A percentile compares a stretch with the other conserved stretches of the same genome.
These are phyloP conservation scores for Chenopodium berlandieri DNA, from an alignment of 148 eudicot species.

Conservation along the genomic window DNA sequence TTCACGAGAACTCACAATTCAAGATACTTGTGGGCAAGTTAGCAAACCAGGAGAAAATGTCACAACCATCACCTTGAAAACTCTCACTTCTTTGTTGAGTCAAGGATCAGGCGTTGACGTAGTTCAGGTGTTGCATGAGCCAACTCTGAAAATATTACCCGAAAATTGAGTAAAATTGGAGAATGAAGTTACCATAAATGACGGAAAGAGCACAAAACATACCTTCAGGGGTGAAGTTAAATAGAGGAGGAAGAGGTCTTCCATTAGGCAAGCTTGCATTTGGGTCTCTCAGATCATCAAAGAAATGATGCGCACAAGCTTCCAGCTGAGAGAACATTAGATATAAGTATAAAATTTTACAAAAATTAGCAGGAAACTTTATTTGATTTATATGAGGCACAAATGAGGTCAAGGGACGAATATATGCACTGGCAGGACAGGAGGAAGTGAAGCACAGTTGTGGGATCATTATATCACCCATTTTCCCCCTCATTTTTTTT, in stretches of 20 bases:
- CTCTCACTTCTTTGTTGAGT: conserved; percentile 44
- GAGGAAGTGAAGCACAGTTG: too few species aligned
- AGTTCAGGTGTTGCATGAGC: conserved; percentile 63
- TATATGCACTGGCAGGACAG: too few species aligned
- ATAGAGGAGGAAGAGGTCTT: conserved; percentile 70
- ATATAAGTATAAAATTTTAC: not conserved
- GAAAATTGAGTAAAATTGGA: not conserved
- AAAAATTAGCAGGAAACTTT: not conserved
- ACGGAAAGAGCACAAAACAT: not conserved
- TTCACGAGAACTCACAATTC: conserved; percentile 14
- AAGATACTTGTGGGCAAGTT: conserved; percentile 8
- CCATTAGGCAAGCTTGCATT: conserved; percentile 76
- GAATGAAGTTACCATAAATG: not conserved
- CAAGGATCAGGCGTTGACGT: conserved; percentile 63
- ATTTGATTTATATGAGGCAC: not conserved
- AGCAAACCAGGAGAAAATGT: conserved; percentile 14
- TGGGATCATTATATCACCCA: not conserved
- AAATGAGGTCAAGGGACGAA: not conserved
- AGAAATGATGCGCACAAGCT: conserved; percentile 98
- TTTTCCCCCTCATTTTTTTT: not conserved
- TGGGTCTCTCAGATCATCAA: conserved; percentile 77
- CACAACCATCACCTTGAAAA: conserved; percentile 8
- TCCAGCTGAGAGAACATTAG: conserved; percentile 59
- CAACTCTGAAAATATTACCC: conserved; percentile 53
- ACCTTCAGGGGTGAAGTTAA: conserved; percentile 87